Evolutionary conservation across 176 grass and related monocot species (phyloP), one percentile per base, ranked within the genome.

Genomic region (Musa troglodytarum): DNA sequence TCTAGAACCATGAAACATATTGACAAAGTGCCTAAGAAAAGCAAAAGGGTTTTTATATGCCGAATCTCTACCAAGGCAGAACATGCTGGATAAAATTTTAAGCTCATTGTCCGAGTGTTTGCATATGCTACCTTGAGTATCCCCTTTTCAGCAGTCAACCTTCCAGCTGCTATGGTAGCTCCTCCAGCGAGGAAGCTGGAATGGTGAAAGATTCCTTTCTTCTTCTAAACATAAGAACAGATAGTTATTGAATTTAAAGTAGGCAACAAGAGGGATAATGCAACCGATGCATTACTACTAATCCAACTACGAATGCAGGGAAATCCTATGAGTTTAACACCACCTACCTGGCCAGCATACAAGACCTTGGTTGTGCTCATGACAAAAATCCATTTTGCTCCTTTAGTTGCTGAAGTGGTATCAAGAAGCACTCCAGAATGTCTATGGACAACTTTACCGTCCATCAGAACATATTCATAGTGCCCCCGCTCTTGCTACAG

Each of bases 121-220:
- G 21, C 73, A 24, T 51, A 58, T 53, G 80, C 67, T 89, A 93
- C 95, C 90, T 86, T 89, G 72, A 98, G 72, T 25, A 84, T 26
- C 71, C 95, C 95, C 82, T 89, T 80, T 86, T 81, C 73, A 52
- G 80, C 90, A 50, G 73, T 89, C 62, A 98, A 87, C 68, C 86
- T 90, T 68, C 95, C 95, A 82, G 95, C 95, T 74, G 95, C 90
- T 81, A 91, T 80, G 64, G 90, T 94, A 51, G 86, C 65, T 76
- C 95, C 95, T 80, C 95, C 90, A 70, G 95, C 95, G 80, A 98
- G 80, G 84, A 98, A 98, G 69, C 95, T 98, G 0, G 95, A 98
- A 74, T 98, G 95, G 77, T 98, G 95, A 70, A 98, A 98, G 50
- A 87, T 75, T 54, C 95, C 95, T 87, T 75, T 98, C 83, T 81